These are phyloP conservation scores for Epithemia pelagica DNA, from an alignment of 108 stramenopile species.

Conservation along the genomic window DNA sequence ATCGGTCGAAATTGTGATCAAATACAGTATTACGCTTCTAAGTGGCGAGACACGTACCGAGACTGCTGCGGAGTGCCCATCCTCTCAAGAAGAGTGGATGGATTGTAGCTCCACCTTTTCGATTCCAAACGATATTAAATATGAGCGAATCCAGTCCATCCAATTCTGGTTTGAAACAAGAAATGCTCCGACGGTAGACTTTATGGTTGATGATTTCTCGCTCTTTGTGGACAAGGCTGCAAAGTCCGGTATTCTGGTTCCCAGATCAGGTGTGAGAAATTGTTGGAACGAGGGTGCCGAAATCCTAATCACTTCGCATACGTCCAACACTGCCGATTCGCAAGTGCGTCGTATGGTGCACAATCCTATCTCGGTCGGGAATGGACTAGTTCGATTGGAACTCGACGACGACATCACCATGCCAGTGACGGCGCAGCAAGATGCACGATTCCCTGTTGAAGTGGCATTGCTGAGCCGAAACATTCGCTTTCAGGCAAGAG, in stretches of 20 bases:
- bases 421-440: background rate
- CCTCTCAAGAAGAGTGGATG: background rate
- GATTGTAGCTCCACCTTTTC: background rate
- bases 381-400: constrained; percentile 30
- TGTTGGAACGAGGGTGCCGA: constrained; percentile 41
- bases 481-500: constrained; percentile 44
- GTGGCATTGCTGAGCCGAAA: constrained; percentile 56
- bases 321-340: constrained; percentile 27
- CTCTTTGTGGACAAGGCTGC: background rate
- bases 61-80: background rate
- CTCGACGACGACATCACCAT: background rate
- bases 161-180: background rate
- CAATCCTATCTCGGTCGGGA: constrained; percentile 7
- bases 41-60: background rate
- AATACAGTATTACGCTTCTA: background rate
- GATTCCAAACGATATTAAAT: background rate
- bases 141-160: background rate
- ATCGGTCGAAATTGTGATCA: background rate
- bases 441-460: constrained; percentile 16
- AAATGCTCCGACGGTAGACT: constrained; percentile 1
- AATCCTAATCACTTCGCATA: constrained; percentile 51
- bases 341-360: constrained; percentile 25
- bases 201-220: background rate
- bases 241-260: background rate
- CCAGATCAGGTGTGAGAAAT: background rate